Percentiles rank a stretch among this genome's conserved stretches.
Evolutionary conservation across 2,329 filamentous ascomycete genomes (phyloP).

Genomic region (Paraphoma chrysanthemicola): DNA sequence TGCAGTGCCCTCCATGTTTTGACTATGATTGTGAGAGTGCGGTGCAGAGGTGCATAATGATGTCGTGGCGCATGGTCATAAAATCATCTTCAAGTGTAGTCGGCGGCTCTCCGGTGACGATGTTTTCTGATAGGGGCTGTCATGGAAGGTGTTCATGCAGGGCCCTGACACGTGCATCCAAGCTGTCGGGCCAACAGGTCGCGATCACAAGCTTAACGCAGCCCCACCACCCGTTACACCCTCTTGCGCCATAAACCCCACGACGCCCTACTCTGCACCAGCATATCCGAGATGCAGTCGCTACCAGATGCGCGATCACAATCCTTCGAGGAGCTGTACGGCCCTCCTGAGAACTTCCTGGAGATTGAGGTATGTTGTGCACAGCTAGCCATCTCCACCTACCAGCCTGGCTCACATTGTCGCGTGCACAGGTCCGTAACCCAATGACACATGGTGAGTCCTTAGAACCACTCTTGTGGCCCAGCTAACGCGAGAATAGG

Average conservation of each 20-base stretch:
- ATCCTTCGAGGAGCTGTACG: constrained; percentile 99
- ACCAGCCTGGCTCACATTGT: constrained; percentile 31
- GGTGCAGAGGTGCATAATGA: background rate
- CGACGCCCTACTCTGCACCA: background rate
- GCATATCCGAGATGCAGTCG: constrained; percentile 60
- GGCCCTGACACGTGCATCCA: constrained; percentile 4
- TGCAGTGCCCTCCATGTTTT: too few relatives aligned
- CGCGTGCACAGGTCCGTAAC: constrained; percentile 75
- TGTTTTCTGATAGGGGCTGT: background rate
- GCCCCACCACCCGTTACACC: constrained; percentile 19
- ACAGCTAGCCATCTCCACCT: constrained; percentile 6
- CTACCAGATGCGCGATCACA: constrained; percentile 79
- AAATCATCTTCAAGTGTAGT: background rate
- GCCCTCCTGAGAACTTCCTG: constrained; percentile 96
- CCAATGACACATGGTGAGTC: constrained; percentile 56
- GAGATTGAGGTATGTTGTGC: constrained; percentile 84
- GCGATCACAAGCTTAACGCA: constrained; percentile 10
- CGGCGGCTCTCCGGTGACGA: background rate
- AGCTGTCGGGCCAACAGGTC: constrained; percentile 16
- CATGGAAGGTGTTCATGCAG: background rate
- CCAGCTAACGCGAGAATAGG: constrained; percentile 73
- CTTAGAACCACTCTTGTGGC: background rate
- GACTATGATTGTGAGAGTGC: too few relatives aligned
- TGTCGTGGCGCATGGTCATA: constrained; percentile 4
- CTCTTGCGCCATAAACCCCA: constrained; percentile 1